Evolutionary conservation across 2,329 filamentous ascomycete genomes (phyloP).

Genomic region (Colletotrichum chrysophilum): DNA sequence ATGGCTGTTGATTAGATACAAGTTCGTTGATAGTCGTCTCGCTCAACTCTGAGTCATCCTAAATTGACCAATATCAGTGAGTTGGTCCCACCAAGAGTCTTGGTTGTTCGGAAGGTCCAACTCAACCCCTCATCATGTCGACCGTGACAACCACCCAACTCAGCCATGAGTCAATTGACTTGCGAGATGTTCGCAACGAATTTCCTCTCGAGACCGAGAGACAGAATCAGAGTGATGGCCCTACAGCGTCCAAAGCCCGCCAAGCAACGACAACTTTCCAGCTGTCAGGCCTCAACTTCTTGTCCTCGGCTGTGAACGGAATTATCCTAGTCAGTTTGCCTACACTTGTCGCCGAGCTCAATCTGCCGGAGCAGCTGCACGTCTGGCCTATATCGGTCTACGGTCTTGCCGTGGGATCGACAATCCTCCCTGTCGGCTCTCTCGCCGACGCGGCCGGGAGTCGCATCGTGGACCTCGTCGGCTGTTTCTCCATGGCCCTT

Average conservation of each 20-base stretch:
- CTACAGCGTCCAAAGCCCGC: neutral
- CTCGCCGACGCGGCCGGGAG: slow-evolving; percentile 39
- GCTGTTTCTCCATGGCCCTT: slow-evolving; percentile 32
- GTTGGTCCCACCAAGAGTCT: neutral
- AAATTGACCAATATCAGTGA: neutral
- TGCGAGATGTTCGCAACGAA: neutral
- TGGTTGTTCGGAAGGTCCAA: neutral
- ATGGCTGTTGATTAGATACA: neutral
- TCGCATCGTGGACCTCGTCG: slow-evolving; percentile 35
- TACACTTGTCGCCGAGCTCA: neutral
- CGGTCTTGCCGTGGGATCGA: neutral
- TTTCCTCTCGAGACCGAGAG: neutral
- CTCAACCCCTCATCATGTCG: neutral
- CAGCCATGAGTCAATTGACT: neutral
- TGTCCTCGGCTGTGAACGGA: neutral
- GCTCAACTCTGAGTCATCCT: neutral
- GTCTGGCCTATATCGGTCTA: neutral
- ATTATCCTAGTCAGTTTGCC: neutral
- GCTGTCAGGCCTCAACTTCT: neutral
- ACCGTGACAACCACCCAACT: neutral
- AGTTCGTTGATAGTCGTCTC: neutral
- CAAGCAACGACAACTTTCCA: neutral
- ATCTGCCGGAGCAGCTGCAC: neutral
- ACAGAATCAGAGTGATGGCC: neutral
- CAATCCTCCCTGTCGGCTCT: neutral